Evolutionary conservation across 768 basidiomycete species (phyloP).

Genomic region (Podaxis sp.): DNA sequence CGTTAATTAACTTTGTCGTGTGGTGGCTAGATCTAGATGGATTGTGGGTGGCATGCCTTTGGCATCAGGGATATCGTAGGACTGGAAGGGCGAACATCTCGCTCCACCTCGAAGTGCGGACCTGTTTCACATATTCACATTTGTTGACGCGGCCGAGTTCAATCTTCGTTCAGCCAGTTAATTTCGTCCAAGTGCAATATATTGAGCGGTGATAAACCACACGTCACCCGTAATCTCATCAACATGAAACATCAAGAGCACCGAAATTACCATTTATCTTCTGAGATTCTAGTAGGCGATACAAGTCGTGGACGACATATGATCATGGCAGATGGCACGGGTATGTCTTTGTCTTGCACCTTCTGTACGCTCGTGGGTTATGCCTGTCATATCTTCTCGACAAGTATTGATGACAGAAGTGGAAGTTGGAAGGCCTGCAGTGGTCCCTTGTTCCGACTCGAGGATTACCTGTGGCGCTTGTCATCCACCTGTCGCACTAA

Average conservation of each 20-base stretch:
- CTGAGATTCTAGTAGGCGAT: not conserved
- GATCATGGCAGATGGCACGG: not conserved
- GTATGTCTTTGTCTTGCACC: not conserved
- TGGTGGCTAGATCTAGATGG: not conserved
- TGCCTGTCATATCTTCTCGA: not conserved
- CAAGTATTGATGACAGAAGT: not conserved
- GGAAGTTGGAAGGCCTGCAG: not conserved
- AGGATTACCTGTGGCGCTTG: not conserved
- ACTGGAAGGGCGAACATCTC: no score
- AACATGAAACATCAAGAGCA: not conserved
- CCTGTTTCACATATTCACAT: no score
- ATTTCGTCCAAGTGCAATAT: no score
- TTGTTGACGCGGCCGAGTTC: no score
- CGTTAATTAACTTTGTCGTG: not conserved
- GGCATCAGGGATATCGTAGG: no score
- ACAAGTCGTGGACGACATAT: not conserved
- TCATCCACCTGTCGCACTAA: not conserved
- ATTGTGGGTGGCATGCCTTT: not conserved
- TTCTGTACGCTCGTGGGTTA: not conserved
- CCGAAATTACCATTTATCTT: not conserved
- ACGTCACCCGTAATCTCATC: no score
- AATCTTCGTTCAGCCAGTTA: no score
- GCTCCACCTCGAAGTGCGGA: no score
- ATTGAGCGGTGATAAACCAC: no score
- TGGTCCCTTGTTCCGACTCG: slow-evolving; percentile 10